Evolutionary conservation across 441 rosid species (phyloP), one percentile per base, ranked within the genome.

Genomic region (Geranium incanum): DNA sequence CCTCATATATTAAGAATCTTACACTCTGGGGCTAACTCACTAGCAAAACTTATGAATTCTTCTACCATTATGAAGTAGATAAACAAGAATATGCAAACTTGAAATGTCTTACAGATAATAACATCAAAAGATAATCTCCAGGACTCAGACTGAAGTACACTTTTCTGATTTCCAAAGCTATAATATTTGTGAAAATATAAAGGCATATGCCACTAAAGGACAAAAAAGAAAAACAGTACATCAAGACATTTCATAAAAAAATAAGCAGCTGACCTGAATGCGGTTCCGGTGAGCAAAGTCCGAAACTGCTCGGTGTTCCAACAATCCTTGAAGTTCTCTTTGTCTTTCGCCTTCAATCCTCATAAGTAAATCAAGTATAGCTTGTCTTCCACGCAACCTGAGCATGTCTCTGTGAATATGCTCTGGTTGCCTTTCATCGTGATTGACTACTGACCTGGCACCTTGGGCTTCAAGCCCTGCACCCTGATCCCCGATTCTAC

Each of bases 261-360:
- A 15, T 15, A 59, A 59, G 4, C 38, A 67, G 79, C 85, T 41
- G 68, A 88, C 94, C 94, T 89, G 96, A 79, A 89, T 88, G 74
- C 96, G 91, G 70, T 87, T 89, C 52, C 97, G 97, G 75, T 92
- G 97, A 77, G 97, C 92, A 75, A 92, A 92, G 81, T 90, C 97
- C 63, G 97, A 92, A 66, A 90, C 99, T 69, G 99, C 92, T 28
- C 96, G 89, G 75, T 92, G 96, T 84, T 92, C 97, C 84, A 84
- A 77, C 83, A 94, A 80, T 62, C 87, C 91, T 84, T 92, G 86
- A 78, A 95, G 91, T 77, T 95, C 98, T 74, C 86, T 76, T 68
- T 89, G 97, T 75, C 99, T 84, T 83, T 95, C 99, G 74, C 97
- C 79, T 80, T 89, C 99, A 68, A 84, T 82, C 77, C 96, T 89